phyloP scores from a whole-genome alignment of 257 asterid species.

The Solanum dulcamara region DNA sequence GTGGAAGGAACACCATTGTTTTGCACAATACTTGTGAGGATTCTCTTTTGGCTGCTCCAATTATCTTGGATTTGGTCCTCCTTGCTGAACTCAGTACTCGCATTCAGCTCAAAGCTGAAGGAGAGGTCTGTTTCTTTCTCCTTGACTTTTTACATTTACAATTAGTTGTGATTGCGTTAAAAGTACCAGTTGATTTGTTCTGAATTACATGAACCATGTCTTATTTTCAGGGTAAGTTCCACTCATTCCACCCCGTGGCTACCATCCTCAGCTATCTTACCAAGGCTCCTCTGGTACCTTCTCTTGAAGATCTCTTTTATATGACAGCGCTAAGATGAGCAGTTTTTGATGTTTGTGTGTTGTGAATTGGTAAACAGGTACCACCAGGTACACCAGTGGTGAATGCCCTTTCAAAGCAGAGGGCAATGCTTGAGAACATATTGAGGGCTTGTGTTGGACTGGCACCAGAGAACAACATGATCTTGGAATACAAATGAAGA shows the following conservation, averaged over 20 bases:
- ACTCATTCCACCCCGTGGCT: constrained; percentile 95
- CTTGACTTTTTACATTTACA: not conserved
- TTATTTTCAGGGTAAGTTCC: constrained; percentile 67
- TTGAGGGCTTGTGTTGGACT: constrained; percentile 95
- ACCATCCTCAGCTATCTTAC: constrained; percentile 91
- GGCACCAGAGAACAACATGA: constrained; percentile 99
- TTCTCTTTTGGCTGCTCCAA: constrained; percentile 94
- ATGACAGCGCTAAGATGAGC: not conserved
- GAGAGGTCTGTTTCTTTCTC: constrained; percentile 38
- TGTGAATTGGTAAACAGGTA: constrained; percentile 38
- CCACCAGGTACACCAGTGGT: constrained; percentile 99
- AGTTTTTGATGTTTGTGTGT: not conserved
- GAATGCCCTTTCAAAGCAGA: constrained; percentile 89
- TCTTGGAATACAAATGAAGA: constrained; percentile 79
- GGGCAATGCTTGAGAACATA: constrained; percentile 97
- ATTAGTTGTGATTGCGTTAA: not conserved
- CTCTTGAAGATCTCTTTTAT: too few species aligned
- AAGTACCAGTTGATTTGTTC: not conserved
- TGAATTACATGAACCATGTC: not conserved
- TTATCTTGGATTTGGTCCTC: constrained; percentile 90
- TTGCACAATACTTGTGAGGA: constrained; percentile 96
- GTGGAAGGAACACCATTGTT: constrained; percentile 87
- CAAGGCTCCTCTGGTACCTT: constrained; percentile 89
- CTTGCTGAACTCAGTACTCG: constrained; percentile 95
- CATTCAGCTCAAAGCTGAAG: constrained; percentile 71